Evolutionary conservation across 768 basidiomycete genomes (phyloP), one percentile per base, ranked within the genome.

Genomic region (Mycena kentingensis): DNA sequence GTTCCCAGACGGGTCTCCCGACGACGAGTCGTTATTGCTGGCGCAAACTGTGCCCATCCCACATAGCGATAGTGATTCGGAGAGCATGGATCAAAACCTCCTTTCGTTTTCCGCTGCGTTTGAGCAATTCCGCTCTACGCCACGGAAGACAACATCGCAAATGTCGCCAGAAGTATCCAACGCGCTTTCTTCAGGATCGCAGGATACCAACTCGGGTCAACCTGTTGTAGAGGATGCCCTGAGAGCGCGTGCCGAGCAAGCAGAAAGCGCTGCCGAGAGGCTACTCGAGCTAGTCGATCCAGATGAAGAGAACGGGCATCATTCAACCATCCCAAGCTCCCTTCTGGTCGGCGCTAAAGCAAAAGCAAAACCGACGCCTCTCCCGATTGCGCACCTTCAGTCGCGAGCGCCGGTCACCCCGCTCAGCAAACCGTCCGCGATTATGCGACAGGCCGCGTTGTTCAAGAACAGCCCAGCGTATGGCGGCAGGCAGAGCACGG

Each of bases 211-310:
- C 54, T 54, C 65, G 49, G 72, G 79, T 57, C 73, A 76, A 58
- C 66, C 78, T 59, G 75, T 83, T 12, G 79, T 94, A 4, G 93
- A 95, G 63, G 94, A 96, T 64, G 92, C 87, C 26, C 68, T 96
- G 60, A 81, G 86, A 37, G 90, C 90, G 2, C 82, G 90, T 46
- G 94, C 95, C 2, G 90, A 90, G 60, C 95, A 97, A 65, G 95
- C 95, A 0, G 91, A 94, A 66, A 93, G 91, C 64, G 90, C 93
- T 7, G 95, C 95, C 1, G 87, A 92, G 65, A 81, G 91, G 43
- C 71, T 98, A 24, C 67, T 96, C 32, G 95, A 97, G 67, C 77
- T 96, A 15, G 87, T 90, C 12, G 90, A 93, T 55, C 82, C 87
- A 13, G 90, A 91, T 41, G 87, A 84, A 12, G 84, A 83, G 45